phyloP scores from a whole-genome alignment of 73 alveolate species.

The Stentor coeruleus region DNA sequence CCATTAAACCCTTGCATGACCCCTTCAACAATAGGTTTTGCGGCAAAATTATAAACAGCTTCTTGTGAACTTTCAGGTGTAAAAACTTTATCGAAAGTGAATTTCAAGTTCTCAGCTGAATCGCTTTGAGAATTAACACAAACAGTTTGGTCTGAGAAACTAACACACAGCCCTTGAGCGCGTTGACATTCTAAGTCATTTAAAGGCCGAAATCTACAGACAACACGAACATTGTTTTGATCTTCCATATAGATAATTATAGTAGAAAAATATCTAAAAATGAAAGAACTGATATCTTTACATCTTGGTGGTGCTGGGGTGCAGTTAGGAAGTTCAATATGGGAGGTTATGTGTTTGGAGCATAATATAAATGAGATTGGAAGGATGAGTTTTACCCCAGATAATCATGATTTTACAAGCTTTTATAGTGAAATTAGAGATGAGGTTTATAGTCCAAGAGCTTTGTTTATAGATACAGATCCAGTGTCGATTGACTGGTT shows the following conservation, averaged over 20 bases:
- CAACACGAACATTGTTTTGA: too few species aligned
- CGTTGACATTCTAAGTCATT: too few species aligned
- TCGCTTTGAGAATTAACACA: too few species aligned
- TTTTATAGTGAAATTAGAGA: background rate
- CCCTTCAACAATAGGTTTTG: conserved; percentile 69
- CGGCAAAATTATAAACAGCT: conserved; percentile 61
- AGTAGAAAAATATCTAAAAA: conserved; percentile 22
- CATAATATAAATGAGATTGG: conserved; percentile 87
- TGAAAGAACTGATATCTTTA: conserved; percentile 95
- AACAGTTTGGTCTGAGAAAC: too few species aligned
- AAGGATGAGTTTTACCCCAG: background rate
- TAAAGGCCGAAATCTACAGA: too few species aligned
- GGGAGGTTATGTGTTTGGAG: conserved; percentile 98
- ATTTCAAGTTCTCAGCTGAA: too few species aligned
- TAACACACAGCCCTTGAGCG: too few species aligned
- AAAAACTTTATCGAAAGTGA: conserved; percentile 70
- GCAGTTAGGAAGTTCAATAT: conserved; percentile 97
- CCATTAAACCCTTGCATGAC: conserved; percentile 85
- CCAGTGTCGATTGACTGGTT: conserved; percentile 63
- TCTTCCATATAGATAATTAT: too few species aligned
- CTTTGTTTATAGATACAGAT: background rate
- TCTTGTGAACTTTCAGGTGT: conserved; percentile 54
- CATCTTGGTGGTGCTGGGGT: conserved; percentile 99
- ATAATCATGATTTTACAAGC: background rate
- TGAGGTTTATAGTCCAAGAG: background rate